phyloP scores from a whole-genome alignment of 352 stramenopile species.

The Globisporangium cystogenes region DNA sequence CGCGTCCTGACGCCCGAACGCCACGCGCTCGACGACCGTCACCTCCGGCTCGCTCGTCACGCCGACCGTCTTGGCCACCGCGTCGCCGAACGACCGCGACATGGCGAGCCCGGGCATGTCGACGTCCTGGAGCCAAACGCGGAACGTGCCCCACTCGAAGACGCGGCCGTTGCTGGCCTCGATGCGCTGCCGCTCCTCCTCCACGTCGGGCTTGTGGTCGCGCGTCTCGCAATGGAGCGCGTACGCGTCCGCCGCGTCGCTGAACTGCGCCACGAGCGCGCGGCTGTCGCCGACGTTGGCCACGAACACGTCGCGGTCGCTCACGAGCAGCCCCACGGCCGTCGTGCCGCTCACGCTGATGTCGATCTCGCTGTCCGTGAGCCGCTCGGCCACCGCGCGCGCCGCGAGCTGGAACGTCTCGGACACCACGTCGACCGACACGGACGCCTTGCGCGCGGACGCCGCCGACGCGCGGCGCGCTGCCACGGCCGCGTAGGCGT shows the following conservation, averaged over 20 bases:
- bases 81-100: conserved; percentile 77
- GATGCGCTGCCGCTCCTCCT: conserved; percentile 64
- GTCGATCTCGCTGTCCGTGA: conserved; percentile 52
- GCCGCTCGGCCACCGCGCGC: conserved; percentile 26
- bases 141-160: conserved; percentile 72
- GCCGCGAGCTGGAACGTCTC: conserved; percentile 53
- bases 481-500: conserved; percentile 24
- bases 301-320: conserved; percentile 56
- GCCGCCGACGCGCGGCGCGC: neutral
- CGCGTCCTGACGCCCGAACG: conserved; percentile 16
- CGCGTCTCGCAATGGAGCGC: conserved; percentile 52
- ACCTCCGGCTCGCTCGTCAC: conserved; percentile 72
- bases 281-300: conserved; percentile 75
- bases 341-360: conserved; percentile 77
- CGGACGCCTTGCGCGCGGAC: conserved; percentile 6
- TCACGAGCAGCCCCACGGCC: conserved; percentile 54
- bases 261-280: conserved; percentile 44
- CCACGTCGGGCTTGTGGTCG: conserved; percentile 78
- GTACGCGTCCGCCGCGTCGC: conserved; percentile 27
- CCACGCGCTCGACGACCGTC: conserved; percentile 31
- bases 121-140: conserved; percentile 82
- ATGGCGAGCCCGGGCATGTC: conserved; percentile 84
- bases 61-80: conserved; percentile 72
- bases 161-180: conserved; percentile 67
- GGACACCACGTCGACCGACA: conserved; percentile 34